phyloP scores from a whole-genome alignment of 345 rosid genomes.

The Ailanthus altissimus region DNA sequence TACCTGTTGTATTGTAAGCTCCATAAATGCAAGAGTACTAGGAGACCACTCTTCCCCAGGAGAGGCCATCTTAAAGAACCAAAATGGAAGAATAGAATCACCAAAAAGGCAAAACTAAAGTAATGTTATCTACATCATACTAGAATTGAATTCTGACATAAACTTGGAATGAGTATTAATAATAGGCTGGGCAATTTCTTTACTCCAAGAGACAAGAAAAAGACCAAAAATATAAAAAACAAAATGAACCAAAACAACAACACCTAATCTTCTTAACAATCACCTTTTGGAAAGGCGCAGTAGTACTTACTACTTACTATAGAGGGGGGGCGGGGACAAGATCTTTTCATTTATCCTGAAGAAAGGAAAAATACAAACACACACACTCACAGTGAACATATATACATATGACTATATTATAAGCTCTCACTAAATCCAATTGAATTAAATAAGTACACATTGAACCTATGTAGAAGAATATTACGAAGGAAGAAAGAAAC shows the following conservation, averaged over 20 bases:
- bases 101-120: background rate
- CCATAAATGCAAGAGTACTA: conserved; percentile 43
- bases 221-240: background rate
- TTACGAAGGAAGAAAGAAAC: background rate
- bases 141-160: background rate
- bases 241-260: too few relatives aligned
- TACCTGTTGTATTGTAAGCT: conserved; percentile 61
- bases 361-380: background rate
- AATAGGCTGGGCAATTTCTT: background rate
- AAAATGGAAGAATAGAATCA: background rate
- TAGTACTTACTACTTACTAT: too few relatives aligned
- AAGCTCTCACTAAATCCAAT: too few relatives aligned
- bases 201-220: background rate
- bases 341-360: background rate
- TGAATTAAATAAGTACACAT: too few relatives aligned
- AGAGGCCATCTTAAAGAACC: conserved; percentile 30
- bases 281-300: too few relatives aligned
- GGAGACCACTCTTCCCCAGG: conserved; percentile 18
- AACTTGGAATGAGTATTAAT: background rate
- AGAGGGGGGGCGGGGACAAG: too few relatives aligned
- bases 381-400: background rate
- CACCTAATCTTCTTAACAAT: background rate
- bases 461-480: too few relatives aligned
- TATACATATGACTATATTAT: background rate
- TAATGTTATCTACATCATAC: background rate